A percentile compares a stretch with the other conserved stretches of the same genome.
Evolutionary conservation across 2,329 filamentous ascomycete species (phyloP).

Genomic region (Didymella segeticola): DNA sequence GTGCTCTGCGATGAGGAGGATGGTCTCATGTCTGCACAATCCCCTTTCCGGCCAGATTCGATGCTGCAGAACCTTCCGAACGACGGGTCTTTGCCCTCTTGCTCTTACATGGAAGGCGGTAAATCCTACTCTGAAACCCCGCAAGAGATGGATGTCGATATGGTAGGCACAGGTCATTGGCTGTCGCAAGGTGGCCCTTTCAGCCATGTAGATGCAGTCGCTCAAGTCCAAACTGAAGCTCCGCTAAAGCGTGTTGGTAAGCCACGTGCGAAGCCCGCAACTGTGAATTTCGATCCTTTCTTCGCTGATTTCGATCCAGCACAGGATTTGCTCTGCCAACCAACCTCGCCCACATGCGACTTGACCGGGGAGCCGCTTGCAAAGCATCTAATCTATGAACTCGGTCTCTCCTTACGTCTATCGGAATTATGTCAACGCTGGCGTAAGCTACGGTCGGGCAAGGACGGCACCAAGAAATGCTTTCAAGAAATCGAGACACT

Average conservation of each 20-base stretch:
- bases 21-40: no score
- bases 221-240: not conserved
- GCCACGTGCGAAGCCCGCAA: not conserved
- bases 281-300: not conserved
- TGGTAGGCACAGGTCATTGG: not conserved
- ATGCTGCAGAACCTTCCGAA: no score
- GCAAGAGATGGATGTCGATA: not conserved
- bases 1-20: no score
- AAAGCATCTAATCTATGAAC: not conserved
- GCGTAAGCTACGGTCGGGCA: not conserved
- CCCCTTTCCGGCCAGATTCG: no score
- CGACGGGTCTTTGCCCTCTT: no score
- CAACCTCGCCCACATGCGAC: not conserved
- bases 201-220: not conserved
- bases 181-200: no score
- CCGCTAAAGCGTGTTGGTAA: not conserved
- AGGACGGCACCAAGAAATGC: not conserved
- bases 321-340: slow-evolving; percentile 1
- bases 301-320: not conserved
- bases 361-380: not conserved
- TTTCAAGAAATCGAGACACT: not conserved
- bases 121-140: no score
- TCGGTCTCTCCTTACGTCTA: not conserved
- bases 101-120: no score
- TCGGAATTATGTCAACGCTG: not conserved